Base-by-base conservation (phyloP, 2,329 filamentous ascomycete genomes). In the Aspergillus sp. region DNA sequence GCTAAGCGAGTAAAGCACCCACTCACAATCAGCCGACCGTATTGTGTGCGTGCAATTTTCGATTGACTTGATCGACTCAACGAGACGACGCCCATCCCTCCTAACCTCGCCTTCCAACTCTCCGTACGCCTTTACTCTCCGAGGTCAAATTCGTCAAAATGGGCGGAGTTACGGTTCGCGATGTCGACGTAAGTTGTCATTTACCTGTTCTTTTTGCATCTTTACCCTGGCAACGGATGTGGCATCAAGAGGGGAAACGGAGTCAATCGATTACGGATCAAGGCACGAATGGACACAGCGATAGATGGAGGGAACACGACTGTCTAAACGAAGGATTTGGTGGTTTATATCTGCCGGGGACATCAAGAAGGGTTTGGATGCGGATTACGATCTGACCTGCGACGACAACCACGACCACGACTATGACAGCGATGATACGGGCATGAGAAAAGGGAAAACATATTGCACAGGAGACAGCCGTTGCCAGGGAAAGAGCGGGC, bases 161-260 rank as follows among this genome's bases (percentile, higher is more conserved):
- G 85, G 81, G 82, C 78, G 85, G 85, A 78, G 84, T 87, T 76
- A 82, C 80, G 73, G 85, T 87, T 79, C 83, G 84, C 76, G 85
- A 87, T 81, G 85, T 87, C 76, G 83, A 85, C 75, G 82, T 83
- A 80, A 74, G 79, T 78, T 62, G 50, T 53, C 50, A 58, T 59
- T 64, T 59, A 59, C 62, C 63, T 52, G 63, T 57, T 20, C 39
- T 39, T 48, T 41, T 57, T 50, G 45, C 47, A 39, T 32, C 44
- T 54, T 39, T 53, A 50, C 54, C 55, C 51, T 62, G 60, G 58
- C 38, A 50, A 51, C 48, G 51, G 53, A 36, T 55, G 26, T 57
- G 57, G 60, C 49, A 57, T 48, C 41, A 55, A 44, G 38, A 17
- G 45, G 53, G 32, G 30, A 9, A 17, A 24, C 38, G 38, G 9